Percentiles rank a stretch among this genome's conserved stretches.
Evolutionary conservation across 495 filamentous ascomycete species (phyloP).

Genomic region (Penicillium steckii): DNA sequence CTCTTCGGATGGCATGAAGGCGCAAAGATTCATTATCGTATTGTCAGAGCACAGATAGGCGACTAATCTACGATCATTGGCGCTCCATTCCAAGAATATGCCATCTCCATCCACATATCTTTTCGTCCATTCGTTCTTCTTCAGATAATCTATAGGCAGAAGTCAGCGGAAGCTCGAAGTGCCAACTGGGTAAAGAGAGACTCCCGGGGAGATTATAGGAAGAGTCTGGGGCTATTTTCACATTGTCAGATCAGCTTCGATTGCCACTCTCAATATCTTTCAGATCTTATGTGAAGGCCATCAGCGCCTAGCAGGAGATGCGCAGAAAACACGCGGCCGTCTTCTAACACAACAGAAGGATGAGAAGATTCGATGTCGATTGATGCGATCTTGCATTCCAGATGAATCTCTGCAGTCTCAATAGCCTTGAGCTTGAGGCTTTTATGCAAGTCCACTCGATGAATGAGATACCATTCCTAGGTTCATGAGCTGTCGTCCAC

Average conservation of each 20-base stretch:
- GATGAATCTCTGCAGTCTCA: slow-evolving; percentile 45
- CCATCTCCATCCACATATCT: slow-evolving; percentile 18
- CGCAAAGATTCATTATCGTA: slow-evolving; percentile 26
- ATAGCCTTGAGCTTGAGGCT: slow-evolving; percentile 41
- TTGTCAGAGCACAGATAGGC: slow-evolving; percentile 31
- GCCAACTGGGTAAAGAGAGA: slow-evolving; percentile 17
- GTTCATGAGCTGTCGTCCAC: not conserved
- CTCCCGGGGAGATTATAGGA: slow-evolving; percentile 14
- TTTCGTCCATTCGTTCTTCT: slow-evolving; percentile 6
- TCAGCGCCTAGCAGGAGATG: slow-evolving; percentile 62
- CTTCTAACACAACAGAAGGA: slow-evolving; percentile 40
- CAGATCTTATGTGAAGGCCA: slow-evolving; percentile 41
- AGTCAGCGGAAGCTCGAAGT: slow-evolving; percentile 32
- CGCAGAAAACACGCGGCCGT: slow-evolving; percentile 49
- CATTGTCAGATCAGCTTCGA: not conserved
- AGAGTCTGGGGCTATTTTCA: slow-evolving; percentile 26
- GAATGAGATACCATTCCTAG: slow-evolving; percentile 41
- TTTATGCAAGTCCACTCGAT: slow-evolving; percentile 54
- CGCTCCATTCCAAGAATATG: slow-evolving; percentile 27
- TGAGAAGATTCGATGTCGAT: slow-evolving; percentile 41
- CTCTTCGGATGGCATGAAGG: slow-evolving; percentile 24
- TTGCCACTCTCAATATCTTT: not conserved
- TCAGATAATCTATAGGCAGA: slow-evolving; percentile 17
- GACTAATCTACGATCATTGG: slow-evolving; percentile 22
- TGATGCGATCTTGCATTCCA: slow-evolving; percentile 48